Evolutionary conservation across 148 eudicot genomes (phyloP), one percentile per base, ranked within the genome.

Genomic region (Cornus controversa): DNA sequence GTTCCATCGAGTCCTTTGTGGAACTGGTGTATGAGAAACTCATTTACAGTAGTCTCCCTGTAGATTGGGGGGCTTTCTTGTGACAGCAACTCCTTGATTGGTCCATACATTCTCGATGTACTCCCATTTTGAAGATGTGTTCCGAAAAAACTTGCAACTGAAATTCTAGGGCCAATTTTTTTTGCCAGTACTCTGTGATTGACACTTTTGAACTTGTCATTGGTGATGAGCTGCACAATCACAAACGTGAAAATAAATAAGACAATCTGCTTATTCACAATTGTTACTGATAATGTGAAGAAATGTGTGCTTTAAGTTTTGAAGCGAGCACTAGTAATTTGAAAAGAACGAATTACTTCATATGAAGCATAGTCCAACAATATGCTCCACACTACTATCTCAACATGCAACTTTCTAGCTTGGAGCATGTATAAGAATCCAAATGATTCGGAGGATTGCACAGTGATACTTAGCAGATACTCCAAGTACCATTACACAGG

Each of bases 111-210:
- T 73, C 65, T 72, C 2, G 80, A 68, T 20, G 77, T 42, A 22
- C 47, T 27, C 71, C 47, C 66, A 53, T 65, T 36, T 16, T 57
- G 22, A 50, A 76, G 60, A 53, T 71, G 64, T 18, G 72, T 40
- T 20, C 82, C 53, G 69, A 85, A 85, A 63, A 85, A 81, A 64
- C 66, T 28, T 22, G 87, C 87, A 3, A 85, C 75, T 15, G 87
- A 85, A 14, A 79, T 72, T 71, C 87, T 81, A n/a, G 87, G 87
- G 6, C 87, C 84, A 5, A 8, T 47, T 20, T 65, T 69, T 18
- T 77, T 76, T 3, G 85, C 84, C 42, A 72, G 25, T n/a, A 82
- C 88, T 74, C 86, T 74, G 79, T 85, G 88, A 22, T 79, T 37
- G 23, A 70, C 83, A 62, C 87, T 85, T 66, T 76, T 79, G 81